Evolutionary conservation across 2,329 filamentous ascomycete species (phyloP), one percentile per base, ranked within the genome.

Genomic region (Mariannaea elegans): DNA sequence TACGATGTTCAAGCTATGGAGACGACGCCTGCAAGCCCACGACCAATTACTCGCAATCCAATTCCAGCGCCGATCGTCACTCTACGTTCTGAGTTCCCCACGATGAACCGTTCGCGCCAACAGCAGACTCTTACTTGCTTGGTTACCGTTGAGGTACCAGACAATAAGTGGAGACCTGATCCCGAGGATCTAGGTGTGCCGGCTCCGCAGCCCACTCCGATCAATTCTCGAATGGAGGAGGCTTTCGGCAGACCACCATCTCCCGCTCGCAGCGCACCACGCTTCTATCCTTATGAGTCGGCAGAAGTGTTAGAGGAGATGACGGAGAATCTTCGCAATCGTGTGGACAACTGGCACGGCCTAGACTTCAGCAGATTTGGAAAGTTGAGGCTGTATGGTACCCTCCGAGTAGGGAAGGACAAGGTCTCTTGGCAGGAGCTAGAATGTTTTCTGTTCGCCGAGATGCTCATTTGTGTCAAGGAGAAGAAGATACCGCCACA

Each of bases 381-480:
- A 63, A 97, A 95, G 73, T 83, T 99, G 65, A 88, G 94, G 29
- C 81, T 98, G 29, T 94, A 97, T 71, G 94, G 93, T 24, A 94
- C 90, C 2, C 87, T 99, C 57, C 89, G 92, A 52, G 95, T 99
- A 19, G 95, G 95, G 69, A 99, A 99, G 78, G 95, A 99, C 76
- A 93, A 93, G 67, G 85, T 94, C 65, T 94, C 94, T 7, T 99
- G 95, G 95, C 95, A 99, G 80, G 95, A 98, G 75, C 80, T 99
- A 55, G 94, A 99, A 75, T 99, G 95, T 76, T 99, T 93, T 75
- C 84, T 99, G 27, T 99, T 99, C 73, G 92, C 91, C 4, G 95
- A 99, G 79, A 99, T 99, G 95, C 90, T 99, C 70, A 99, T 99
- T 65, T 99, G 95, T 73, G 93, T 99, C 62, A 99, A 98, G 78